A percentile compares a stretch with the other conserved stretches of the same genome.
phyloP scores from a whole-genome alignment of 495 filamentous ascomycete species.

The Annulohypoxylon moriforme region DNA sequence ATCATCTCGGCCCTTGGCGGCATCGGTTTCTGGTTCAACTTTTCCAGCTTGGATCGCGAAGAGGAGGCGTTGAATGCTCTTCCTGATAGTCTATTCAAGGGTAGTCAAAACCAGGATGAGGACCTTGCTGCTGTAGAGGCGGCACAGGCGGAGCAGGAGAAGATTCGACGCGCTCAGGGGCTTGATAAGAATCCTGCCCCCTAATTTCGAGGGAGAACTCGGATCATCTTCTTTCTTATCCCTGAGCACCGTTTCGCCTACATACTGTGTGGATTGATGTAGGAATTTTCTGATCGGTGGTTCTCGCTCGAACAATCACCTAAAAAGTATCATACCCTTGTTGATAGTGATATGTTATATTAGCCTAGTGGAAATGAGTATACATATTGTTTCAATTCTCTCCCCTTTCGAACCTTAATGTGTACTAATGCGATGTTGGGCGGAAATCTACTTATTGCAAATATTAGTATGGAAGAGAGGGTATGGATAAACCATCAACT shows the following conservation, averaged over 20 bases:
- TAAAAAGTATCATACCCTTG: background rate
- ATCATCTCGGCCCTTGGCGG: slow-evolving; percentile 70
- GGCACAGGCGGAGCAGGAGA: slow-evolving; percentile 45
- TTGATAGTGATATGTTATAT: background rate
- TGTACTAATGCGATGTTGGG: too few relatives aligned
- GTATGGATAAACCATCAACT: too few relatives aligned
- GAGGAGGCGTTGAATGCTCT: slow-evolving; percentile 75
- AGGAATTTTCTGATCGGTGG: background rate
- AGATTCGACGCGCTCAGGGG: slow-evolving; percentile 44
- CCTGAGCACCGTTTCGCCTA: background rate
- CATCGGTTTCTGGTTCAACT: slow-evolving; percentile 70
- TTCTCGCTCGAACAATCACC: background rate
- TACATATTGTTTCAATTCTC: background rate
- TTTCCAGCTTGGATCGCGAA: slow-evolving; percentile 67
- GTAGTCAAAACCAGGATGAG: slow-evolving; percentile 41
- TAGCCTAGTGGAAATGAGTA: background rate
- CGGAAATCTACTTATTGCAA: too few relatives aligned
- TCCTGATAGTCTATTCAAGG: slow-evolving; percentile 55
- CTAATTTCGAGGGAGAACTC: background rate
- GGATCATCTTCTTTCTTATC: background rate
- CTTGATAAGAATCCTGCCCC: slow-evolving; percentile 32
- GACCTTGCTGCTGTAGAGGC: slow-evolving; percentile 38
- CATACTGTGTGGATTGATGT: background rate
- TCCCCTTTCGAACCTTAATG: too few relatives aligned
- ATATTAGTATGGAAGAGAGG: too few relatives aligned